A percentile compares a stretch with the other conserved stretches of the same genome.
phyloP scores from a whole-genome alignment of 345 rosid genomes.

The Dipteronia dyeriana region DNA sequence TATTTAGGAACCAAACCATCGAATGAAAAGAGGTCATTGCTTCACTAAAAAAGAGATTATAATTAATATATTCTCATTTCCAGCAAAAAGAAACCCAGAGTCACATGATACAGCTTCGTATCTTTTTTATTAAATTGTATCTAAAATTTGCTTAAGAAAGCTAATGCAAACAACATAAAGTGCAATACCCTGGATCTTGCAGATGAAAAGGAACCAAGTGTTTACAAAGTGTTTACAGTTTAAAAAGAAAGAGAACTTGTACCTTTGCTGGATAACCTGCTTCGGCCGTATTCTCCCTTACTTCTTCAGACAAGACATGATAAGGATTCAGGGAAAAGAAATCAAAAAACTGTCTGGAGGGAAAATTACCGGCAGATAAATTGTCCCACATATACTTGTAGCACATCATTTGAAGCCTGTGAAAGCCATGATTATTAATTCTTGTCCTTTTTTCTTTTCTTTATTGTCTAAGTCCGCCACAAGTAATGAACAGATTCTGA shows the following conservation, averaged over 20 bases:
- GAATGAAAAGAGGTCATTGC: neutral
- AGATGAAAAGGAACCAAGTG: neutral
- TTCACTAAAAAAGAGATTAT: neutral
- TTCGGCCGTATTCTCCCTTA: constrained; percentile 47
- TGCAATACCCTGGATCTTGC: neutral
- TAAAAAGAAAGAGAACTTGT: constrained; percentile 6
- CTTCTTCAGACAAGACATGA: constrained; percentile 49
- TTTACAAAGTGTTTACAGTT: no score
- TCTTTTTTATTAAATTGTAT: neutral
- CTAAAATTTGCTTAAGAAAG: neutral
- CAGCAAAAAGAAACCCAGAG: neutral
- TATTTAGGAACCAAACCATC: neutral
- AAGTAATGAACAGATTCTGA: neutral
- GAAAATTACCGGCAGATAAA: constrained; percentile 52
- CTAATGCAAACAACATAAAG: neutral
- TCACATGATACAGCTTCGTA: neutral
- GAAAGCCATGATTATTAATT: constrained; percentile 3
- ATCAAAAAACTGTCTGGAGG: constrained; percentile 44
- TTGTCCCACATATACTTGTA: constrained; percentile 85
- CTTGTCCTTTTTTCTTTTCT: neutral
- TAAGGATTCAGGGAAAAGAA: constrained; percentile 62
- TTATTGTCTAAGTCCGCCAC: neutral
- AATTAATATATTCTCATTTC: neutral
- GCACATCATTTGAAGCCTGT: constrained; percentile 82
- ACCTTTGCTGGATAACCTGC: constrained; percentile 71